phyloP scores from a whole-genome alignment of 2,329 filamentous ascomycete genomes.

The Exophiala aquamarina region DNA sequence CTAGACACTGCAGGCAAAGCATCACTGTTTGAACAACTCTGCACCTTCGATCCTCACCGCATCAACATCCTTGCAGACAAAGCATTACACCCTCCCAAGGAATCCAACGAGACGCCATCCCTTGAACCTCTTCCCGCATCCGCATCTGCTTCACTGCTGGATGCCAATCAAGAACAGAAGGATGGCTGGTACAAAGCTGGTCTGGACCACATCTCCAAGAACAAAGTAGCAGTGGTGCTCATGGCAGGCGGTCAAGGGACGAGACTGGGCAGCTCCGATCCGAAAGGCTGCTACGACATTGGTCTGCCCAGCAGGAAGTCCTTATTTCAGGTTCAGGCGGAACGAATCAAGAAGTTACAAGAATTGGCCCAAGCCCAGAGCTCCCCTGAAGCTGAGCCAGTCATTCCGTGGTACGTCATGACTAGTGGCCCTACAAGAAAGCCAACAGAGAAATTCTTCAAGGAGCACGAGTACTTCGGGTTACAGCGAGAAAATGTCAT shows the following conservation, averaged over 20 bases:
- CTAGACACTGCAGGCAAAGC: conserved; percentile 73
- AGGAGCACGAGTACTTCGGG: conserved; percentile 87
- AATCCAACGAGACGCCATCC: conserved; percentile 48
- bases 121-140: conserved; percentile 87
- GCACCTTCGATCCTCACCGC: conserved; percentile 75
- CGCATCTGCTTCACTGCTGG: conserved; percentile 85
- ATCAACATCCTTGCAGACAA: conserved; percentile 85
- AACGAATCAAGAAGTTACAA: conserved; percentile 87
- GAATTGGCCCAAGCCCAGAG: conserved; percentile 72
- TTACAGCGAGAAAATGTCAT: conserved; percentile 79
- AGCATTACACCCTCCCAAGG: conserved; percentile 74
- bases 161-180: conserved; percentile 76
- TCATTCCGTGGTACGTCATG: conserved; percentile 99
- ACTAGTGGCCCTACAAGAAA: conserved; percentile 90
- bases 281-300: conserved; percentile 98
- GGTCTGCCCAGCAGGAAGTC: conserved; percentile 90
- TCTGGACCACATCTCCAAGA: conserved; percentile 64
- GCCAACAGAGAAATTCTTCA: conserved; percentile 91
- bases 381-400: conserved; percentile 55
- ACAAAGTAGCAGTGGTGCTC: conserved; percentile 80
- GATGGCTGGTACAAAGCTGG: conserved; percentile 78
- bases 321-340: conserved; percentile 95
- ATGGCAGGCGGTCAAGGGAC: conserved; percentile 98
- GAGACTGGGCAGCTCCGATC: conserved; percentile 86
- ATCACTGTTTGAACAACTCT: conserved; percentile 76